Evolutionary conservation across 2,329 filamentous ascomycete species (phyloP).

Genomic region (Hypomyces perniciosus): DNA sequence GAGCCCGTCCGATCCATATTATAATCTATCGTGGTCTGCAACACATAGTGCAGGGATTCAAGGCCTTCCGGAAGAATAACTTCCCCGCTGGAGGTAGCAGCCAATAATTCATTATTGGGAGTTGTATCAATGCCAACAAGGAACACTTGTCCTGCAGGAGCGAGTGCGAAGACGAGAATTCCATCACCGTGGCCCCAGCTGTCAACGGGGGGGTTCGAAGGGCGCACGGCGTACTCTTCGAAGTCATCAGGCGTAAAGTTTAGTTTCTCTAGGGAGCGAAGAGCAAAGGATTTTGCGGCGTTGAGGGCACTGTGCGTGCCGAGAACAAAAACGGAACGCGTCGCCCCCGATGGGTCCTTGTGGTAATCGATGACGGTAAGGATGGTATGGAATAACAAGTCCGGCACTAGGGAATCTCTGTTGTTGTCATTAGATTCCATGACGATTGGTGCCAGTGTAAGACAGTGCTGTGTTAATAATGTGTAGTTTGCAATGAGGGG

Average conservation of each 20-base stretch:
- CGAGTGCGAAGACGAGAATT: conserved; percentile 31
- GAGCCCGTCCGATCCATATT: conserved; percentile 30
- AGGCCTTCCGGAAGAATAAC: conserved; percentile 20
- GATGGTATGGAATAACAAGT: conserved; percentile 32
- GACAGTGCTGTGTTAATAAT: too few relatives aligned
- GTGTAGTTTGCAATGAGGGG: too few relatives aligned
- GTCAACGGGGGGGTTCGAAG: conserved; percentile 7
- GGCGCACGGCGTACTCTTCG: conserved; percentile 23
- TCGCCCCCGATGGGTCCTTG: conserved; percentile 21
- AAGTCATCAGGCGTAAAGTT: conserved; percentile 35
- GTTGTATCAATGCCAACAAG: conserved; percentile 32
- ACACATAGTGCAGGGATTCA: conserved; percentile 33
- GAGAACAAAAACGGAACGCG: conserved; percentile 29
- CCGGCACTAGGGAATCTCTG: conserved; percentile 14
- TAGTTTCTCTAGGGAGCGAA: conserved; percentile 24
- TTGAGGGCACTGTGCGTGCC: conserved; percentile 31
- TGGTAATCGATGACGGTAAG: conserved; percentile 28
- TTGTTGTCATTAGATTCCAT: conserved; percentile 1
- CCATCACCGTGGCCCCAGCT: conserved; percentile 34
- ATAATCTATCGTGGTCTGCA: conserved; percentile 39
- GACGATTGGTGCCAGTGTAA: neutral
- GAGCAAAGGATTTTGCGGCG: conserved; percentile 32
- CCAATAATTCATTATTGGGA: conserved; percentile 29
- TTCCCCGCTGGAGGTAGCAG: conserved; percentile 15
- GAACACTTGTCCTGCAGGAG: conserved; percentile 32